phyloP scores from a whole-genome alignment of 1,139 yeast species.

The Spathaspora sp. region DNA sequence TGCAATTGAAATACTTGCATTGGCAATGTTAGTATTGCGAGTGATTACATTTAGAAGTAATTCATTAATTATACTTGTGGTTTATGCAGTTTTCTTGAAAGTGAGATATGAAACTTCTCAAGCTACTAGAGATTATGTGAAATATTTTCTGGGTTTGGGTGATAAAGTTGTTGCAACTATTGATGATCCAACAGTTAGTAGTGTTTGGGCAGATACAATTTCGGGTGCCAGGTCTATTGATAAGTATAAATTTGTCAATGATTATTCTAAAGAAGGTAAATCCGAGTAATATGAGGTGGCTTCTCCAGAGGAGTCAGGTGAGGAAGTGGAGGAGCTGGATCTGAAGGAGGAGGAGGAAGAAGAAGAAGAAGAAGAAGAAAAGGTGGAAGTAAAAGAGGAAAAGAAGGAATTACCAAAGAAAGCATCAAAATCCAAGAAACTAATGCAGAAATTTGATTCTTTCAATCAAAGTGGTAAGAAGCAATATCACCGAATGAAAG shows the following conservation, averaged over 20 bases:
- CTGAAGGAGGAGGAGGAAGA: conserved; percentile 4
- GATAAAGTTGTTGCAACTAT: conserved; percentile 64
- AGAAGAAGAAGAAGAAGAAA: conserved; percentile 2
- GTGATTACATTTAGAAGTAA: conserved; percentile 63
- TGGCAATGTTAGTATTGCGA: conserved; percentile 49
- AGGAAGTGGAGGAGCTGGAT: conserved; percentile 3
- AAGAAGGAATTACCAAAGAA: conserved; percentile 2
- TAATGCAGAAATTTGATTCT: background rate
- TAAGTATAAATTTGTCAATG: conserved; percentile 32
- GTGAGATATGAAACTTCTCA: conserved; percentile 75
- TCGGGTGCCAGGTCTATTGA: conserved; percentile 38
- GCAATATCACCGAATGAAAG: conserved; percentile 2
- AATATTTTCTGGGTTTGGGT: conserved; percentile 66
- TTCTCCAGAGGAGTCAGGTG: background rate
- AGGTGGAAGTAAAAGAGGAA: conserved; percentile 5
- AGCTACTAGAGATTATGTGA: conserved; percentile 70
- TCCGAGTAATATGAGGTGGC: background rate
- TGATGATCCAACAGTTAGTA: conserved; percentile 60
- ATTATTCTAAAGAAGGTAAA: conserved; percentile 30
- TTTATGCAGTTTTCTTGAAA: conserved; percentile 69
- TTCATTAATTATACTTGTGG: conserved; percentile 58
- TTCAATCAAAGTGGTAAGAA: background rate
- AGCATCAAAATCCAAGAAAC: background rate
- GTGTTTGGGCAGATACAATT: conserved; percentile 62
- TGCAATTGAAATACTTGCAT: conserved; percentile 60